Evolutionary conservation across 345 rosid species (phyloP).

Genomic region (Moringa oleifera): DNA sequence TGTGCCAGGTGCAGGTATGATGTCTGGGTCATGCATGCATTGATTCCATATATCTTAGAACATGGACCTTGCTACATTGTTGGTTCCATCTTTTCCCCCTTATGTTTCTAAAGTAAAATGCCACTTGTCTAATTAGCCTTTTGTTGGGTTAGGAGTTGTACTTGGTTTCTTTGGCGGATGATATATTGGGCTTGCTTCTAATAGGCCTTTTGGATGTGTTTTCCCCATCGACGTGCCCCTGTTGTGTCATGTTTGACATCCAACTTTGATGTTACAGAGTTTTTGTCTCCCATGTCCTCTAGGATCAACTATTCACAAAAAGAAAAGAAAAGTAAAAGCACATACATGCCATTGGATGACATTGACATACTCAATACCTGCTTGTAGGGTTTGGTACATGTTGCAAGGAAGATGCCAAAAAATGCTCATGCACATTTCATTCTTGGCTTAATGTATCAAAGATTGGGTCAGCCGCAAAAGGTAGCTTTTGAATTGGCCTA

Average conservation of each 20-base stretch:
- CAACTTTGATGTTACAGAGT: no score
- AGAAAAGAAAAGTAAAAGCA: neutral
- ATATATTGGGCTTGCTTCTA: neutral
- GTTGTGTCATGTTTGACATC: no score
- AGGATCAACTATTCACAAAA: neutral
- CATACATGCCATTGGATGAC: neutral
- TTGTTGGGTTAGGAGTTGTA: neutral
- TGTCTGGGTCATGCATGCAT: neutral
- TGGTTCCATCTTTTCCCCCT: neutral
- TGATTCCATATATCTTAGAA: neutral
- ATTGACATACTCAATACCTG: constrained; percentile 8
- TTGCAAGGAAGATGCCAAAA: constrained; percentile 93
- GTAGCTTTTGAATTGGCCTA: constrained; percentile 27
- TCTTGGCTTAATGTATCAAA: constrained; percentile 91
- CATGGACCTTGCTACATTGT: neutral
- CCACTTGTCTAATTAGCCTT: neutral
- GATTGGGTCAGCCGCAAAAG: constrained; percentile 89
- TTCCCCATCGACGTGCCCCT: no score
- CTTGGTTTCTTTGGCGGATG: neutral
- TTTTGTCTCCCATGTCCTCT: neutral
- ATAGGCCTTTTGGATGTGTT: neutral
- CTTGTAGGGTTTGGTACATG: constrained; percentile 82
- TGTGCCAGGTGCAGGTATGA: neutral
- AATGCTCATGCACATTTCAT: constrained; percentile 97
- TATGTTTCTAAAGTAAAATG: neutral